Conservation (phyloP, 2,329 filamentous ascomycete species). For the Botrytis porri region DNA sequence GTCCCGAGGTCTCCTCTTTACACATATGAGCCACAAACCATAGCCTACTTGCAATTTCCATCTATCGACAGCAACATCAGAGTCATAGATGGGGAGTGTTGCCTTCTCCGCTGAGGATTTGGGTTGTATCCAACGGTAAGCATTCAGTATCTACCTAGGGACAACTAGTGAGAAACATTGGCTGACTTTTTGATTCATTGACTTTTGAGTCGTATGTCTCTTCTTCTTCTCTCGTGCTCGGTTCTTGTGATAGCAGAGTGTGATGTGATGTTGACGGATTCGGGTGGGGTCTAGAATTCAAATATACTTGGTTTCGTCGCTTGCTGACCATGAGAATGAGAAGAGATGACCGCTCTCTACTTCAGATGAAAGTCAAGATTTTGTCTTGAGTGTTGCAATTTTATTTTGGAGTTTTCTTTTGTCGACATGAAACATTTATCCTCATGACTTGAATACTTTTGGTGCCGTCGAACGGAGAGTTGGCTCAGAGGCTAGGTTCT, state of each 20-base stretch:
- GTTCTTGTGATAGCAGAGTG: constrained; percentile 7
- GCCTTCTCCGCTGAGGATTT: neutral
- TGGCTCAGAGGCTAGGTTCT: neutral
- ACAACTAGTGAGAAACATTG: neutral
- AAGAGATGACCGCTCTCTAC: neutral
- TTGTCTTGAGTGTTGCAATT: neutral
- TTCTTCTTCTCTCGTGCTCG: constrained; percentile 5
- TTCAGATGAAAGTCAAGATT: neutral
- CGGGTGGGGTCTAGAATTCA: neutral
- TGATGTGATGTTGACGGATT: neutral
- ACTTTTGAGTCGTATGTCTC: neutral
- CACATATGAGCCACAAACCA: constrained; percentile 2
- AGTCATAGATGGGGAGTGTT: constrained; percentile 2
- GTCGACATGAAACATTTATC: neutral
- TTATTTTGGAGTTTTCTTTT: neutral
- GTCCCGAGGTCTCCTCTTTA: neutral
- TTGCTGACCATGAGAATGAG: constrained; percentile 10
- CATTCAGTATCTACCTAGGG: neutral
- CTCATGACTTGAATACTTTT: neutral
- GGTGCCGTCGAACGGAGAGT: neutral
- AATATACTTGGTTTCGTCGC: neutral
- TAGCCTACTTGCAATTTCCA: neutral
- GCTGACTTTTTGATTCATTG: neutral
- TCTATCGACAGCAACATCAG: neutral
- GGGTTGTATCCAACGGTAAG: neutral